These are phyloP conservation scores for Sporothrix sp. DNA, from an alignment of 2,329 filamentous ascomycete genomes.

Conservation along the genomic window DNA sequence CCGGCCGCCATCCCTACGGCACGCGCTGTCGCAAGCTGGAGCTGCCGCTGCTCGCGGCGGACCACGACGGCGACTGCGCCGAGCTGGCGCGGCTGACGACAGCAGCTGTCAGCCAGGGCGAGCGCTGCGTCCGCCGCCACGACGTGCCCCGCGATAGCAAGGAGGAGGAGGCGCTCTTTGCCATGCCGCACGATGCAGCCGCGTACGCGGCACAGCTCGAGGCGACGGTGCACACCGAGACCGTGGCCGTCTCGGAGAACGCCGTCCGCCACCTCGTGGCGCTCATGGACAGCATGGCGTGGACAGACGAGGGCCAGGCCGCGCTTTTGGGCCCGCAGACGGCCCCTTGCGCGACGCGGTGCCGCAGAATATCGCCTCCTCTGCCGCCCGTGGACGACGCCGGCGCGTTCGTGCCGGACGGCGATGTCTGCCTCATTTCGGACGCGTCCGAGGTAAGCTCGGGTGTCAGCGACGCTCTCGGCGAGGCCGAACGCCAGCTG, in stretches of 20 bases:
- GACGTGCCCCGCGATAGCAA: background rate
- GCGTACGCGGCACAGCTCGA: background rate
- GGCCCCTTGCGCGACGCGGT: no score
- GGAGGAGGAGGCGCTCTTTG: background rate
- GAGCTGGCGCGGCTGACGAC: background rate
- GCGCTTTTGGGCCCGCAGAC: background rate
- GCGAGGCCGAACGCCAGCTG: slow-evolving; percentile 5
- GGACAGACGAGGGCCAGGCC: background rate
- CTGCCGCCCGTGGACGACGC: slow-evolving; percentile 3
- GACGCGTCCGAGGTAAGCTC: slow-evolving; percentile 16
- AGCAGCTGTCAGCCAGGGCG: background rate
- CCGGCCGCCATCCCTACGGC: no score
- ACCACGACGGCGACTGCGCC: slow-evolving; percentile 12
- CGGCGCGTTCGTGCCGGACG: slow-evolving; percentile 6
- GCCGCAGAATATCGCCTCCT: no score
- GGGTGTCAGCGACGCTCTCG: slow-evolving; percentile 7
- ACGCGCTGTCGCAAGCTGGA: slow-evolving; percentile 5
- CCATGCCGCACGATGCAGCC: background rate
- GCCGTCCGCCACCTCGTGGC: background rate
- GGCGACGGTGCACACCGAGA: background rate
- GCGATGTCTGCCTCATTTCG: slow-evolving; percentile 11
- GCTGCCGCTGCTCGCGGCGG: slow-evolving; percentile 7
- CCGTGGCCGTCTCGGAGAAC: slow-evolving; percentile 9
- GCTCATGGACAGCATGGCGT: background rate
- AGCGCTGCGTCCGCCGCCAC: background rate